Conservation (phyloP, 352 stramenopile genomes). For the Thraustochytrium sp. region DNA sequence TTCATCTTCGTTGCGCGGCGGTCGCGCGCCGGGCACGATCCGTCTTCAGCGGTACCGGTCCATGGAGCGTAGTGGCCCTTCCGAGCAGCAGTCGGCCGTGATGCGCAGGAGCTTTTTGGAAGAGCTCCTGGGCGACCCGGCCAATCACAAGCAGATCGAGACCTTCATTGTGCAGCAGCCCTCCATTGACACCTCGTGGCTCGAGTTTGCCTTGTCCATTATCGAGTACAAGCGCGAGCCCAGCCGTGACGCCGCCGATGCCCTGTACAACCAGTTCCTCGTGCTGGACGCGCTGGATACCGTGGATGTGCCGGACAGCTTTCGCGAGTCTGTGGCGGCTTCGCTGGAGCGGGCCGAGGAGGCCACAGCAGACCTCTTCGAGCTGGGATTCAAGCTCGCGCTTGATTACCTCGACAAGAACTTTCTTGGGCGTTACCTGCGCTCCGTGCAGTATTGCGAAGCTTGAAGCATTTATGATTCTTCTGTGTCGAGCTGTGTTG, state of each 20-base stretch:
- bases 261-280: background rate
- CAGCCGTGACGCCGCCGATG: background rate
- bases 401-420: slow-evolving; percentile 6
- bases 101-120: slow-evolving; percentile 27
- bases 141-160: background rate
- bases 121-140: background rate
- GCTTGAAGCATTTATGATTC: too few species aligned
- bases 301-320: background rate
- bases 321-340: background rate
- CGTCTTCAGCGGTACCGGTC: background rate
- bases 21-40: background rate
- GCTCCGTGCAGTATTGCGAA: slow-evolving; percentile 6
- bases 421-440: slow-evolving; percentile 3
- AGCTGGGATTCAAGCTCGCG: background rate
- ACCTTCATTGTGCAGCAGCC: slow-evolving; percentile 12
- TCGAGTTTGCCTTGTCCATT: slow-evolving; percentile 8
- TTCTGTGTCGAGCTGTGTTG: too few species aligned
- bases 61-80: background rate
- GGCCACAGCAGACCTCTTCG: background rate
- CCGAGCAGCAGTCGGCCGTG: slow-evolving; percentile 1
- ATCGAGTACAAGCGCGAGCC: slow-evolving; percentile 1
- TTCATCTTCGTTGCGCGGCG: too few species aligned
- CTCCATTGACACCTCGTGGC: background rate
- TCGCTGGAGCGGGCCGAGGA: background rate
- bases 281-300: slow-evolving; percentile 2